A percentile compares a stretch with the other conserved stretches of the same genome.
Conservation (phyloP, 495 filamentous ascomycete species). For the Sabuloglossum arenarium region DNA sequence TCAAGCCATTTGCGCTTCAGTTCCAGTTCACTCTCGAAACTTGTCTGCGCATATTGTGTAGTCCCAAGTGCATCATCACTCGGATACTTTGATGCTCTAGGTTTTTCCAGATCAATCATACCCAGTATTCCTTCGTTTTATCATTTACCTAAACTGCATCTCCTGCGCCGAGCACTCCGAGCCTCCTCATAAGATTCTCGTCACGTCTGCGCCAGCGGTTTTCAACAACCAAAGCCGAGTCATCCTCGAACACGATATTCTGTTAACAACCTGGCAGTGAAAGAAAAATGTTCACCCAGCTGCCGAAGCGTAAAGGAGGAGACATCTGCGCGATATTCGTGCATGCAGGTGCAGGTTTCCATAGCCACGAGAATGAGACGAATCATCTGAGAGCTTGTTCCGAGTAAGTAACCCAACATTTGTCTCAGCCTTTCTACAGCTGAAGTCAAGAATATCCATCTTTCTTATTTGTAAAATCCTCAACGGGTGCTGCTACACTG, state of each 20-base stretch:
- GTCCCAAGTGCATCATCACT: not conserved
- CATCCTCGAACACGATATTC: not conserved
- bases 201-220: not conserved
- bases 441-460: not conserved
- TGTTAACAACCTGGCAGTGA: not conserved
- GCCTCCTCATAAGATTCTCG: not conserved
- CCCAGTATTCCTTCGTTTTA: not conserved
- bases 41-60: not conserved
- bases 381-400: conserved; percentile 69
- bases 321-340: conserved; percentile 63
- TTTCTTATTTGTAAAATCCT: not conserved
- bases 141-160: too few relatives aligned
- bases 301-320: conserved; percentile 15
- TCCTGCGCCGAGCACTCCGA: not conserved
- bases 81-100: not conserved
- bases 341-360: conserved; percentile 91
- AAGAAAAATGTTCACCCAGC: conserved; percentile 13
- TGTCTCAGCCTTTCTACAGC: not conserved
- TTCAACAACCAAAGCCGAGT: not conserved
- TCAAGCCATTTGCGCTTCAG: not conserved
- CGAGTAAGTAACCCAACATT: conserved; percentile 37
- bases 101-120: not conserved
- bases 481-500: too few relatives aligned
- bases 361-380: conserved; percentile 63
- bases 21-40: not conserved